Conservation (phyloP, 106 monocot species). For the Dioscorea dumetorum region DNA sequence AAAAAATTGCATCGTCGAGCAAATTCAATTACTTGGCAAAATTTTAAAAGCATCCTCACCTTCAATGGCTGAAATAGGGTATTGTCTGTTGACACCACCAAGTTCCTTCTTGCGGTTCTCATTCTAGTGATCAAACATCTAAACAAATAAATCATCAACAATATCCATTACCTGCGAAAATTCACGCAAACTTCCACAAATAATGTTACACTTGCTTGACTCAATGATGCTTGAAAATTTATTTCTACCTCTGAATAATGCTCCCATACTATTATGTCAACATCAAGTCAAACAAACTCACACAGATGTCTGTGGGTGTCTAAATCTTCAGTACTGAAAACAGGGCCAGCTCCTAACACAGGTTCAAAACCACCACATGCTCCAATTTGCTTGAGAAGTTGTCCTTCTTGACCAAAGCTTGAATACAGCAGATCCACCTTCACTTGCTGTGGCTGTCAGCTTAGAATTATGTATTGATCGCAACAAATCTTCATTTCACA, state of each 20-base stretch:
- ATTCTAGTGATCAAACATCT: conserved; percentile 77
- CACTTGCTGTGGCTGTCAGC: conserved; percentile 67
- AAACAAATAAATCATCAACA: conserved; percentile 79
- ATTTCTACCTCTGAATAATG: conserved; percentile 78
- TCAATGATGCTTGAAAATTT: background rate
- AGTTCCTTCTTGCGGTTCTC: conserved; percentile 77
- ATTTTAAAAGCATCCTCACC: conserved; percentile 21
- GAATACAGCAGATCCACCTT: conserved; percentile 94
- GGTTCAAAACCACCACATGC: conserved; percentile 78
- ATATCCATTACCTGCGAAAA: conserved; percentile 75
- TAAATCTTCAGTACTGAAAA: conserved; percentile 87
- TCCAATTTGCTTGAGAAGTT: conserved; percentile 80
- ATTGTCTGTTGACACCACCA: conserved; percentile 63
- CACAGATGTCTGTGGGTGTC: conserved; percentile 87
- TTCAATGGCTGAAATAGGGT: conserved; percentile 86
- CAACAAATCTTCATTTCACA: conserved; percentile 47
- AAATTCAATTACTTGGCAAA: too few relatives aligned
- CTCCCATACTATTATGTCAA: conserved; percentile 85
- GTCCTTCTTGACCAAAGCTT: conserved; percentile 77
- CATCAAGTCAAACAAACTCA: conserved; percentile 91
- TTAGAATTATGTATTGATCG: conserved; percentile 67
- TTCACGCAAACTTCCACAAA: background rate
- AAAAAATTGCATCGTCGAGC: too few relatives aligned
- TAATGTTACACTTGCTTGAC: background rate
- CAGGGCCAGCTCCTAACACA: conserved; percentile 83